These are phyloP conservation scores for Zasmidium citrigriseum DNA, from an alignment of 2,329 filamentous ascomycete genomes.

Conservation along the genomic window DNA sequence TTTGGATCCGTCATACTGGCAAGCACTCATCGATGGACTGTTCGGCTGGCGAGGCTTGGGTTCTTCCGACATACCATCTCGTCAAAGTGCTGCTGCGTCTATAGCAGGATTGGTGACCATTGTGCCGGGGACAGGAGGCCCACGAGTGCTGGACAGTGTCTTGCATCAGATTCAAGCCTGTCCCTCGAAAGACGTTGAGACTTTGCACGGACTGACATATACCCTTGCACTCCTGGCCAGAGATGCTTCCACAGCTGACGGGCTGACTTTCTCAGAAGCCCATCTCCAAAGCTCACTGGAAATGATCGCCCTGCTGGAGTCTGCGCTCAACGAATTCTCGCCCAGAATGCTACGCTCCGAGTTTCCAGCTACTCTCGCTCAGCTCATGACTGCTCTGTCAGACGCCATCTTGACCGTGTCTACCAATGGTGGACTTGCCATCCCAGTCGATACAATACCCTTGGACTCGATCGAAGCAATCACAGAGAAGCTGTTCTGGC, in stretches of 20 bases:
- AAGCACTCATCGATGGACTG: conserved; percentile 68
- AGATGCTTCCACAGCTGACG: neutral
- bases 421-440: neutral
- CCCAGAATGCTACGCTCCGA: conserved; percentile 31
- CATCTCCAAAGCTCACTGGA: neutral
- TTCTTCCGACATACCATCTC: conserved; percentile 72
- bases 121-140: conserved; percentile 12
- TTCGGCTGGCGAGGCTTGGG: conserved; percentile 87
- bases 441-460: neutral
- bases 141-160: conserved; percentile 45
- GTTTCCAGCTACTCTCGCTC: conserved; percentile 27
- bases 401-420: conserved; percentile 5
- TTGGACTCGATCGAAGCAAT: conserved; percentile 22
- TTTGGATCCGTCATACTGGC: conserved; percentile 66
- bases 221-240: conserved; percentile 11
- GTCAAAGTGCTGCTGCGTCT: conserved; percentile 69
- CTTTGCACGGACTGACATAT: conserved; percentile 22
- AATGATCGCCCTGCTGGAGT: conserved; percentile 1
- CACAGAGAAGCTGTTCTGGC: conserved; percentile 27
- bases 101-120: conserved; percentile 59
- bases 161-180: conserved; percentile 50
- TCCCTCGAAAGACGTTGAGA: conserved; percentile 19
- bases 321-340: conserved; percentile 22
- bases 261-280: too few species aligned
- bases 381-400: conserved; percentile 25